Evolutionary conservation across 2,329 filamentous ascomycete species (phyloP), one percentile per base, ranked within the genome.

Genomic region (Aureobasidium sp.): DNA sequence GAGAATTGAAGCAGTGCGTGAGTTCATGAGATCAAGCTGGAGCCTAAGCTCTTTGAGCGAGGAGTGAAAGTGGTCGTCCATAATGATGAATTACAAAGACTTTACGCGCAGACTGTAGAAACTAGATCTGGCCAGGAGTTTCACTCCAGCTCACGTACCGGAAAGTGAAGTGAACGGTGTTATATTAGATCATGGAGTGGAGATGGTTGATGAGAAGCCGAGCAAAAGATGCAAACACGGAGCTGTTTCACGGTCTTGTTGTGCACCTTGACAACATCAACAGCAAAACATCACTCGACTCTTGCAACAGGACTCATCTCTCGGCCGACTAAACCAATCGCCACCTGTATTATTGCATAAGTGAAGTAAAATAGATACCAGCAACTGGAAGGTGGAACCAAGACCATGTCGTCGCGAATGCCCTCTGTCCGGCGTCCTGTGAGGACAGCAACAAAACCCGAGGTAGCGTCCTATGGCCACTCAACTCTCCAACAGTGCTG

Each of bases 401-500:
- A 21, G 21, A 21, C 21, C 3, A 59, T 60, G 57, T 41, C 57
- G 13, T 60, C 47, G n/a, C 57, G 57, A 16, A 60, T 60, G 57
- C 47, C 57, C 6, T 42, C 57, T 2, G 4, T 51, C 30, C 57
- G 57, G 36, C 45, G 47, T 14, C 36, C 57, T 27, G 37, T 25
- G 16, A 39, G 14, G 39, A 30, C 57, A 60, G 21, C 27, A 34
- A 30, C 37, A 60, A 32, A 29, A 51, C 4, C 36, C 47, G 57
- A 60, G 57, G 57, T 60, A 60, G 57, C 16, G 5, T 60, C 37
- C 47, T 29, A 42, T 13, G n/a, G 27, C 45, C 45, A 50, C 57
- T 60, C 57, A 50, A 60, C 45, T 45, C 57, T 60, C 30, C 57
- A 60, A 60, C 57, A 60, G 57, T 25, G 57, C 57, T 60, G 57